Evolutionary conservation across 495 filamentous ascomycete genomes (phyloP), one percentile per base, ranked within the genome.

Genomic region (Chaetomidium leptoderma): DNA sequence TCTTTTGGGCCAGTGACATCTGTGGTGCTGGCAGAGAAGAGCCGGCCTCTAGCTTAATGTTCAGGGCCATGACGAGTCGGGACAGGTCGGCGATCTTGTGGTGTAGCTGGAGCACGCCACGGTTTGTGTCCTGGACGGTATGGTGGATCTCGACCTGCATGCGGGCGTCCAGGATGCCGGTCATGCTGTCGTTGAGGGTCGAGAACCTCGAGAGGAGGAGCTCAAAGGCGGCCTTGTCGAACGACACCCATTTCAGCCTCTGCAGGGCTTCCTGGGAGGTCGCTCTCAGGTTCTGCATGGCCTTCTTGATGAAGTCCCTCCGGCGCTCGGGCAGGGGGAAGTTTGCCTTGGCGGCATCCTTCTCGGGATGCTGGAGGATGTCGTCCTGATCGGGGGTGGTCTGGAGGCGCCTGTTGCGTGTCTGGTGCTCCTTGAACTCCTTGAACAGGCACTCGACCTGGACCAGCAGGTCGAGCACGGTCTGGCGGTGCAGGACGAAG

Each of bases 141-240:
- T 73, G 64, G 30, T 72, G 67, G 36, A 77, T 76, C 61, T 77
- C 74, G 13, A 68, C 65, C 53, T 77, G 74, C 71, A 76, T 64
- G 1, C 66, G 59, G 17, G 70, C 69, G 52, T 77, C 74, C 14
- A 76, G 59, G 11, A 77, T 74, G 48, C 68, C 66, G 33, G 74
- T 77, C 71, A 77, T 77, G 62, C 63, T 74, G 60, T 77, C 73
- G 59, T 77, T 77, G 42, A 77, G 54, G 4, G 63, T 57, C 1
- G 73, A 68, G 44, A 77, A 77, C 24, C 65, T 57, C 8, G 69
- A 63, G 5, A 77, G 66, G 9, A 77, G 59, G 6, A 63, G 60
- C 66, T 77, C 74, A 24, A 77, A 77, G 5, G 68, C 72, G 5
- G 57, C 61, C 63, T 76, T 77, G 58, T 76, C 74, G 57, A 77